Percentiles rank a stretch among this genome's conserved stretches.
Evolutionary conservation across 1,139 yeast genomes (phyloP).

Genomic region (Hyphopichia burtonii): DNA sequence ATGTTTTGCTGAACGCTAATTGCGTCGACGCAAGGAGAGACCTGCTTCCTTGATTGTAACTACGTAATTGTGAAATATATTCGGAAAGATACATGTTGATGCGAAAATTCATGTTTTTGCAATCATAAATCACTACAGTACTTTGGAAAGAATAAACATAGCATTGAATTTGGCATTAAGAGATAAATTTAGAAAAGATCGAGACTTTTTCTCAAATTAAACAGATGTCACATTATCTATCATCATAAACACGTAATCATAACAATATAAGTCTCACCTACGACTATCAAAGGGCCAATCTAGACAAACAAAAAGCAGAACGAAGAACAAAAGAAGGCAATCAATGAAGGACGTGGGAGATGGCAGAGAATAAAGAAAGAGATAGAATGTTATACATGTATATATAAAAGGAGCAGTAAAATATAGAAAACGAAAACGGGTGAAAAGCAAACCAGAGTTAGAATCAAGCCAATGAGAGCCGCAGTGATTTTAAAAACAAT

Average conservation of each 20-base stretch:
- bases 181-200: neutral
- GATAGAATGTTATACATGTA: neutral
- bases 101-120: too few relatives aligned
- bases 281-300: too few relatives aligned
- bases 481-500: too few relatives aligned
- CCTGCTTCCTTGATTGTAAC: too few relatives aligned
- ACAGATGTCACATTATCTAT: slow-evolving; percentile 1
- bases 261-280: neutral
- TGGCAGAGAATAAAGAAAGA: neutral
- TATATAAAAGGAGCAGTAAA: too few relatives aligned
- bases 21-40: too few relatives aligned
- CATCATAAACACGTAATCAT: slow-evolving; percentile 5
- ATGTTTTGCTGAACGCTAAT: too few relatives aligned
- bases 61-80: too few relatives aligned
- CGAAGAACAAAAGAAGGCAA: neutral
- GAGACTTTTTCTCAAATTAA: neutral
- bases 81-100: too few relatives aligned
- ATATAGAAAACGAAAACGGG: neutral
- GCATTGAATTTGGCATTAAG: slow-evolving; percentile 1
- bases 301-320: too few relatives aligned
- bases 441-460: neutral
- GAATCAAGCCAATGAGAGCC: neutral
- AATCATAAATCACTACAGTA: too few relatives aligned
- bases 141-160: neutral
- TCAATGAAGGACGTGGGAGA: neutral